A percentile compares a stretch with the other conserved stretches of the same genome.
These are phyloP conservation scores for Pouteria campechiana DNA, from an alignment of 179 eudicot species.

Conservation along the genomic window DNA sequence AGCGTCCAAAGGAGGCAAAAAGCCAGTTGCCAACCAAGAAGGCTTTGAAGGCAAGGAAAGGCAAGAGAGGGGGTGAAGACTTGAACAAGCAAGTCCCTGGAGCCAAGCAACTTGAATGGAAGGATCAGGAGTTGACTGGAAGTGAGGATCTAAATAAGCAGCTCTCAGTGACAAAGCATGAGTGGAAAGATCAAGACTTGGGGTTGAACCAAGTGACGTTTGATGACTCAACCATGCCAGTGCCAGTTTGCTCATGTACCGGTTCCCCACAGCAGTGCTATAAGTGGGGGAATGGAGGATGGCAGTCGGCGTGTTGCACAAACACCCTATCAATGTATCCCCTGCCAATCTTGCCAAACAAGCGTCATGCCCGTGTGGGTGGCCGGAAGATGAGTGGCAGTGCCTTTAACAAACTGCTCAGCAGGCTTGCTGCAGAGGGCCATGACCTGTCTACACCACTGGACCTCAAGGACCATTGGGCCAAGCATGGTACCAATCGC, in stretches of 20 bases:
- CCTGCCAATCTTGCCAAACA: constrained; percentile 73
- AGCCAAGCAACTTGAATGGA: constrained; percentile 37
- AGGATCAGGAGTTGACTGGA: constrained; percentile 23
- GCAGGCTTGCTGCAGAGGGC: constrained; percentile 80
- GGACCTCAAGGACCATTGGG: constrained; percentile 88
- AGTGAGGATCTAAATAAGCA: constrained; percentile 19
- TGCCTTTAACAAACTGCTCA: constrained; percentile 74
- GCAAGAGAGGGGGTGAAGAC: constrained; percentile 41
- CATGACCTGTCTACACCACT: constrained; percentile 78
- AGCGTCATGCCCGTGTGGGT: constrained; percentile 79
- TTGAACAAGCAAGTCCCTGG: constrained; percentile 14
- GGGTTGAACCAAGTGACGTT: constrained; percentile 77
- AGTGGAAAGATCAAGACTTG: constrained; percentile 41
- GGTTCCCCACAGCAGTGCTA: constrained; percentile 71
- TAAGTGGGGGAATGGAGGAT: constrained; percentile 97
- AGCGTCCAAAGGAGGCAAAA: constrained; percentile 41
- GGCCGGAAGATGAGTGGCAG: constrained; percentile 98
- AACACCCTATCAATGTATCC: constrained; percentile 88
- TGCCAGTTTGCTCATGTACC: constrained; percentile 88
- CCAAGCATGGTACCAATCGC: constrained; percentile 95
- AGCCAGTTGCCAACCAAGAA: constrained; percentile 31
- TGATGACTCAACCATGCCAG: constrained; percentile 77
- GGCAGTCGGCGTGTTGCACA: constrained; percentile 97
- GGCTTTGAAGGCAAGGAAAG: constrained; percentile 33
- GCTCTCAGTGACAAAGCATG: constrained; percentile 25